A percentile compares a stretch with the other conserved stretches of the same genome.
Conservation (phyloP, 371 early-diverging fungal genomes). For the Neoconidiobolus thromboides region DNA sequence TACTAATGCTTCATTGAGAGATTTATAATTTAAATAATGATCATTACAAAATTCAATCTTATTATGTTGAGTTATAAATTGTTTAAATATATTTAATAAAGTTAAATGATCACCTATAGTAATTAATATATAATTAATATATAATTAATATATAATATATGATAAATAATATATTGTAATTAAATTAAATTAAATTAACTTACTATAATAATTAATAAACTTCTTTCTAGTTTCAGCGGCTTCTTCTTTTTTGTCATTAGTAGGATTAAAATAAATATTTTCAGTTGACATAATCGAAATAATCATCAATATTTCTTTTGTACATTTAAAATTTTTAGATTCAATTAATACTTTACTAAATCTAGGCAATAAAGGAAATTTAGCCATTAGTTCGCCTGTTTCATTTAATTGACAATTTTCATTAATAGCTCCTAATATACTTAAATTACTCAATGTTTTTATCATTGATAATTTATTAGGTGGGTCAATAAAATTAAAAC, state of each 20-base stretch:
- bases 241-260: conserved; percentile 60
- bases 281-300: conserved; percentile 81
- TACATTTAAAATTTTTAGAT: conserved; percentile 33
- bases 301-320: conserved; percentile 68
- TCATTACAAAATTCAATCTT: conserved; percentile 53
- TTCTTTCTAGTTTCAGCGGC: conserved; percentile 38
- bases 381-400: conserved; percentile 73
- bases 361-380: conserved; percentile 84
- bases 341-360: conserved; percentile 79
- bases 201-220: conserved; percentile 22
- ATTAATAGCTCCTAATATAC: conserved; percentile 75
- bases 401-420: conserved; percentile 60
- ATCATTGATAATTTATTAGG: conserved; percentile 57
- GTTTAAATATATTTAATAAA: conserved; percentile 57
- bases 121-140: too few relatives aligned
- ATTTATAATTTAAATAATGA: conserved; percentile 69
- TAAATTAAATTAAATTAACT: not conserved
- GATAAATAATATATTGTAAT: too few relatives aligned
- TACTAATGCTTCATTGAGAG: conserved; percentile 68
- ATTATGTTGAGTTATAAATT: conserved; percentile 51
- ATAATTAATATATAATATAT: too few relatives aligned
- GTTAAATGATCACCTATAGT: conserved; percentile 83
- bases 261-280: conserved; percentile 64
- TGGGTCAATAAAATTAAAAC: conserved; percentile 89
- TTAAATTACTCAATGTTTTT: conserved; percentile 71